Evolutionary conservation across 176 grass and related monocot species (phyloP).

Genomic region (Phragmites australis): DNA sequence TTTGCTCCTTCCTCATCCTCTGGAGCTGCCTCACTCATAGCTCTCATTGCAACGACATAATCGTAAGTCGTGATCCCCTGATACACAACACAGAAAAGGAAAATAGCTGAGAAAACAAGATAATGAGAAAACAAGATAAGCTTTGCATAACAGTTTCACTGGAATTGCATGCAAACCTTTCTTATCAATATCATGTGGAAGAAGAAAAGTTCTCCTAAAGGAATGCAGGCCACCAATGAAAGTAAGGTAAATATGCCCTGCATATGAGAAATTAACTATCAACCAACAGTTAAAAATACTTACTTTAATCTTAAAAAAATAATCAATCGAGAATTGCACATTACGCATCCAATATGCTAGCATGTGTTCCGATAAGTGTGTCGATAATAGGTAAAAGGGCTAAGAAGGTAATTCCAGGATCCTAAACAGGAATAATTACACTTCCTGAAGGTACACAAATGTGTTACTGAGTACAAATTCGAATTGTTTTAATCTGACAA

Average conservation of each 20-base stretch:
- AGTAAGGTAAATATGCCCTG: constrained; percentile 84
- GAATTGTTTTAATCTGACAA: constrained; percentile 1
- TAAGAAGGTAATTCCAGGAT: constrained; percentile 26
- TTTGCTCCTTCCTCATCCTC: constrained; percentile 82
- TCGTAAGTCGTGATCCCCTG: constrained; percentile 98
- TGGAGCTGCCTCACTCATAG: constrained; percentile 86
- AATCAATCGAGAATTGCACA: background rate
- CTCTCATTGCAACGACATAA: constrained; percentile 97
- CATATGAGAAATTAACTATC: constrained; percentile 43
- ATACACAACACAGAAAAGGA: constrained; percentile 32
- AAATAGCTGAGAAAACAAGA: constrained; percentile 20
- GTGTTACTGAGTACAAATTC: background rate
- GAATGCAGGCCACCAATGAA: constrained; percentile 80
- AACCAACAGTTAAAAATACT: constrained; percentile 5
- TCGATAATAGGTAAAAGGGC: constrained; percentile 1
- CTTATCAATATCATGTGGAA: constrained; percentile 98
- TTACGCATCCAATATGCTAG: constrained; percentile 19
- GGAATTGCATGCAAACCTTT: constrained; percentile 63
- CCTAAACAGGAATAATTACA: constrained; percentile 16
- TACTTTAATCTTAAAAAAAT: background rate
- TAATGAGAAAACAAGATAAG: constrained; percentile 19
- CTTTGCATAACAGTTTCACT: constrained; percentile 24
- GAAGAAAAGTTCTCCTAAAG: constrained; percentile 96
- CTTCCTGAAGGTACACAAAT: background rate
- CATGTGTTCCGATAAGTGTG: background rate